Evolutionary conservation across 2,329 filamentous ascomycete species (phyloP).

Genomic region (Akanthomyces lecanii): DNA sequence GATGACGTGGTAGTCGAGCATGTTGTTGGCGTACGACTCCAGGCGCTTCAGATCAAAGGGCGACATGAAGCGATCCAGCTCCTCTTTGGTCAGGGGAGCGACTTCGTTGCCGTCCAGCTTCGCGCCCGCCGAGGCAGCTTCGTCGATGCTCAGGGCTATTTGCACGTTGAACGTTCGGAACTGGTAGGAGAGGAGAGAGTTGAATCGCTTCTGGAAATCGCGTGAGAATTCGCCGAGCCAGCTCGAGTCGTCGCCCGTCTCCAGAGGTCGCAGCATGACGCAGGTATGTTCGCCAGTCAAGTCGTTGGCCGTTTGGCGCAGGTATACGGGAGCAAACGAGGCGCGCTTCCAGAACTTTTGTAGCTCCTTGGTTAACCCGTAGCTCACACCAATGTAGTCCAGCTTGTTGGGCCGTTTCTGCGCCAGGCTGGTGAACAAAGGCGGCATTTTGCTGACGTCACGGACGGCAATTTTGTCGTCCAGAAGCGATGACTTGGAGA

Average conservation of each 20-base stretch:
- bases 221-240: conserved; percentile 90
- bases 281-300: conserved; percentile 96
- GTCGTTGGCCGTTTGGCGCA: conserved; percentile 93
- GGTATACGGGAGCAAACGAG: conserved; percentile 82
- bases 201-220: conserved; percentile 93
- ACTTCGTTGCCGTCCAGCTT: conserved; percentile 53
- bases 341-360: conserved; percentile 97
- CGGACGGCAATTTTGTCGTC: conserved; percentile 86
- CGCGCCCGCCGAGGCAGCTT: conserved; percentile 72
- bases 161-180: conserved; percentile 78
- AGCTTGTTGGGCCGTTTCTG: conserved; percentile 76
- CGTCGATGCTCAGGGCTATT: conserved; percentile 80
- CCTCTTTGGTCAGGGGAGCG: conserved; percentile 61
- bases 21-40: conserved; percentile 92
- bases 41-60: conserved; percentile 94
- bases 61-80: conserved; percentile 74
- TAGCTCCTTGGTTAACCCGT: conserved; percentile 78
- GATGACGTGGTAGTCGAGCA: conserved; percentile 97
- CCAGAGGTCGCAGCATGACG: conserved; percentile 87
- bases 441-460: conserved; percentile 87
- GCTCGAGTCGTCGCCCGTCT: conserved; percentile 61
- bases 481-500: conserved; percentile 70
- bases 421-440: conserved; percentile 81
- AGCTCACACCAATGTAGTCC: conserved; percentile 94
- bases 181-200: conserved; percentile 84